Evolutionary conservation across 495 filamentous ascomycete species (phyloP).

Genomic region (Penicilliopsis zonata): DNA sequence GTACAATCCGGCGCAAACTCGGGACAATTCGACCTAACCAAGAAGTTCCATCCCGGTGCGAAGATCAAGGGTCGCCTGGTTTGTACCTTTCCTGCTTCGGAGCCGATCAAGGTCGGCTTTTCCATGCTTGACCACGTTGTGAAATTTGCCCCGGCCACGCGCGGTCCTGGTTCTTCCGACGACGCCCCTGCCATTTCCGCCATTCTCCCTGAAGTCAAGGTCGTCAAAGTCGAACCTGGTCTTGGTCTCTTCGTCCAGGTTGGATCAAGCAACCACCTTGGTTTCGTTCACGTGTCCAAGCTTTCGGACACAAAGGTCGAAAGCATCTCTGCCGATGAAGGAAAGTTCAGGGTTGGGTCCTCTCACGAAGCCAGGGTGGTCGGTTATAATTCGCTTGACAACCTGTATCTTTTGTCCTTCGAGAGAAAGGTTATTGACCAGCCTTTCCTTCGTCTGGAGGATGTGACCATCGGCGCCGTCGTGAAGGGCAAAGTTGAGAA

Average conservation of each 20-base stretch:
- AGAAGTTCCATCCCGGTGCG: conserved; percentile 65
- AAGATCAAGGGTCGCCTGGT: conserved; percentile 82
- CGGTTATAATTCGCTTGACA: conserved; percentile 78
- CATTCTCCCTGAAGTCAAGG: conserved; percentile 60
- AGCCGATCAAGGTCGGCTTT: conserved; percentile 71
- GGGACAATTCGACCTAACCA: conserved; percentile 50
- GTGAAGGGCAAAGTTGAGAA: conserved; percentile 81
- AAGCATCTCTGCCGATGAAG: conserved; percentile 57
- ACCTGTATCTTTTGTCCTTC: conserved; percentile 73
- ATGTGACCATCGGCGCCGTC: conserved; percentile 68
- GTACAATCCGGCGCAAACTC: conserved; percentile 70
- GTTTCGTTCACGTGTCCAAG: conserved; percentile 88
- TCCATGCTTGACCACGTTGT: conserved; percentile 77
- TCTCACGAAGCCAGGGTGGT: conserved; percentile 70
- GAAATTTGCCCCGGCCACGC: conserved; percentile 42
- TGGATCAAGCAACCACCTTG: conserved; percentile 57
- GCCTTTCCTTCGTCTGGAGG: conserved; percentile 78
- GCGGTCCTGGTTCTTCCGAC: conserved; percentile 33
- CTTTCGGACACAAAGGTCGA: conserved; percentile 82
- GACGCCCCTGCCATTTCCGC: conserved; percentile 58
- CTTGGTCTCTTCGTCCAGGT: conserved; percentile 74
- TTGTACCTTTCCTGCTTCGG: conserved; percentile 66
- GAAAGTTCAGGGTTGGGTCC: conserved; percentile 64
- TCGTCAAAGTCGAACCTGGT: conserved; percentile 63
- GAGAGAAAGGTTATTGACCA: conserved; percentile 74